Conservation (phyloP, 805 yeast genomes). For the Hanseniaspora lachancei region DNA sequence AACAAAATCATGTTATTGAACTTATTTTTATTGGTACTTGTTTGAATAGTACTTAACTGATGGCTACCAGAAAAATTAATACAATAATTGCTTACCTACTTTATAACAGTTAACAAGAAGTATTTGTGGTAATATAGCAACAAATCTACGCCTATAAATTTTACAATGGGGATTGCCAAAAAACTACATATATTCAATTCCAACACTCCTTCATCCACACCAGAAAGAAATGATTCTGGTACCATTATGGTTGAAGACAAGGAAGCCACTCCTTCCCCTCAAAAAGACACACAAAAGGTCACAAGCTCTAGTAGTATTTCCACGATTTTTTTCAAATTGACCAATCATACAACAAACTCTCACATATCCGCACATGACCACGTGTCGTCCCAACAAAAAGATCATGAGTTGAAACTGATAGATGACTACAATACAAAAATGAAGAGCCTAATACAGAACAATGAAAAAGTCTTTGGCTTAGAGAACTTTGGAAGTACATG, state of each 20-base stretch:
- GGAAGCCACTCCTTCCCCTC: background rate
- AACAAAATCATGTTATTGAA: too few relatives aligned
- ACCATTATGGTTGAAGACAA: background rate
- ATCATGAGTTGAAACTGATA: slow-evolving; percentile 1
- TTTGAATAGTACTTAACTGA: too few relatives aligned
- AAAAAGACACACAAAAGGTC: background rate
- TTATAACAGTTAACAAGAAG: background rate
- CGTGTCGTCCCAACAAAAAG: slow-evolving; percentile 3
- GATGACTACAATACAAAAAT: background rate
- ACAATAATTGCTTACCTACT: too few relatives aligned
- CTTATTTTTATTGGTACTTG: too few relatives aligned
- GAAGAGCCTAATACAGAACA: background rate
- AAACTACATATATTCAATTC: background rate
- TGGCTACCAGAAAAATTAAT: too few relatives aligned
- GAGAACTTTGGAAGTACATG: slow-evolving; percentile 87
- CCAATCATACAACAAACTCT: background rate
- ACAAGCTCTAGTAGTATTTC: background rate
- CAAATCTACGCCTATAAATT: background rate
- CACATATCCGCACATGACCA: background rate
- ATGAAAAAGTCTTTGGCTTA: slow-evolving; percentile 56
- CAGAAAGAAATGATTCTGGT: background rate
- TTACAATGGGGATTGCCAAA: background rate
- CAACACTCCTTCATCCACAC: background rate
- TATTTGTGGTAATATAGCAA: background rate
- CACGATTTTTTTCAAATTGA: background rate